phyloP scores from a whole-genome alignment of 1,139 yeast species.

The Taphrina flavorubra region DNA sequence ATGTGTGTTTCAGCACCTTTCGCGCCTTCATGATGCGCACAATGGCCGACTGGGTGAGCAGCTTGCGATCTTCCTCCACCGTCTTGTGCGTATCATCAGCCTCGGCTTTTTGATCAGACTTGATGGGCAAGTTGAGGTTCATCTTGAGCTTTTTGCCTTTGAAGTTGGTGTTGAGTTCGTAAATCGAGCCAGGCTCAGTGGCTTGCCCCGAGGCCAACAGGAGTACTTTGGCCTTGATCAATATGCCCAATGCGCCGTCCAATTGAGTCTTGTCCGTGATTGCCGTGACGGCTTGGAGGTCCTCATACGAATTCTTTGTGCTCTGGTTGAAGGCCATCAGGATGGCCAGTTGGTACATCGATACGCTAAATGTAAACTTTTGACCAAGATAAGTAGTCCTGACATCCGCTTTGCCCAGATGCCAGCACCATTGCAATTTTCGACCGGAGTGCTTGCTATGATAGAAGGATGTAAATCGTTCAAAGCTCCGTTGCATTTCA shows the following conservation, averaged over 20 bases:
- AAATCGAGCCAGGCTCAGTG: conserved; percentile 51
- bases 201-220: conserved; percentile 56
- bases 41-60: conserved; percentile 87
- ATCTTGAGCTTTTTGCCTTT: conserved; percentile 83
- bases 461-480: conserved; percentile 71
- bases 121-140: conserved; percentile 82
- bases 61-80: conserved; percentile 83
- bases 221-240: conserved; percentile 75
- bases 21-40: conserved; percentile 79
- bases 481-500: conserved; percentile 68
- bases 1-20: conserved; percentile 76
- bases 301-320: conserved; percentile 64
- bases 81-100: conserved; percentile 83
- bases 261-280: conserved; percentile 65
- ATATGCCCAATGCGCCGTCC: conserved; percentile 75
- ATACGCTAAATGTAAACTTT: conserved; percentile 78
- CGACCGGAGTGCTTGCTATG: conserved; percentile 81
- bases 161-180: conserved; percentile 78
- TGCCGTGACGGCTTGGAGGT: conserved; percentile 71
- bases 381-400: conserved; percentile 84
- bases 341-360: conserved; percentile 85
- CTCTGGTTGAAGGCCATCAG: conserved; percentile 76
- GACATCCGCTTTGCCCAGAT: conserved; percentile 88
- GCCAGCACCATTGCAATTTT: conserved; percentile 94
- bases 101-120: conserved; percentile 76